Percentiles rank a stretch among this genome's conserved stretches.
These are phyloP conservation scores for Ustilago xerochloae DNA, from an alignment of 1,284 basidiomycete genomes.

Conservation along the genomic window DNA sequence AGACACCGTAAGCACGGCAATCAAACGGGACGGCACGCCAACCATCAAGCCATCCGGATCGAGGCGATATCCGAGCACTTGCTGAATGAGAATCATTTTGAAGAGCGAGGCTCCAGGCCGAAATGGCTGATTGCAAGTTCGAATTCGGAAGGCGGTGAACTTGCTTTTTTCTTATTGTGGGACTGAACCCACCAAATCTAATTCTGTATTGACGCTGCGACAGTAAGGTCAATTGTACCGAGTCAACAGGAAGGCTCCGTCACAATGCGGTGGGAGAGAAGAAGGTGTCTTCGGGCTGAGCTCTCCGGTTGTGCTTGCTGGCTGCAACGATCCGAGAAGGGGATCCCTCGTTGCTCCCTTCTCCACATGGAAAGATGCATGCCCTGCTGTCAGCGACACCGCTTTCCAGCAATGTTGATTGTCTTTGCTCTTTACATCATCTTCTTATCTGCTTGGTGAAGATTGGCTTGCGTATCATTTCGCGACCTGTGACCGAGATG, in stretches of 20 bases:
- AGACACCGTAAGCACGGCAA: background rate
- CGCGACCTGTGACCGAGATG: too few relatives aligned
- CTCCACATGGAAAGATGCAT: background rate
- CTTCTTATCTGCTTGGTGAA: too few relatives aligned
- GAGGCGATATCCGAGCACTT: conserved; percentile 1
- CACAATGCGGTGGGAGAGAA: background rate
- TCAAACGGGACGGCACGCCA: background rate
- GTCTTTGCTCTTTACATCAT: too few relatives aligned
- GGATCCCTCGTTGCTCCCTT: conserved; percentile 7
- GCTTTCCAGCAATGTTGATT: too few relatives aligned
- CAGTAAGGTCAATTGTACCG: background rate
- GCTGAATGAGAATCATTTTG: background rate
- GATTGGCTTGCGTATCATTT: too few relatives aligned
- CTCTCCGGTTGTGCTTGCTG: background rate
- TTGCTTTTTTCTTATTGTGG: background rate
- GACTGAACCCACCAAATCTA: background rate
- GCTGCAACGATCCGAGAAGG: background rate
- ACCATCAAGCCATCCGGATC: background rate
- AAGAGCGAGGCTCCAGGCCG: background rate
- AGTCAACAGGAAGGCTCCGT: background rate
- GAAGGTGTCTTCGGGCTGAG: background rate
- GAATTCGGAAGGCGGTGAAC: conserved; percentile 2
- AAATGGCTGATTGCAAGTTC: background rate
- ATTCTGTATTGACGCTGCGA: background rate
- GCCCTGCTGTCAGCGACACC: background rate